Evolutionary conservation across 148 eudicot species (phyloP).

Genomic region (Rhododendron henanense): DNA sequence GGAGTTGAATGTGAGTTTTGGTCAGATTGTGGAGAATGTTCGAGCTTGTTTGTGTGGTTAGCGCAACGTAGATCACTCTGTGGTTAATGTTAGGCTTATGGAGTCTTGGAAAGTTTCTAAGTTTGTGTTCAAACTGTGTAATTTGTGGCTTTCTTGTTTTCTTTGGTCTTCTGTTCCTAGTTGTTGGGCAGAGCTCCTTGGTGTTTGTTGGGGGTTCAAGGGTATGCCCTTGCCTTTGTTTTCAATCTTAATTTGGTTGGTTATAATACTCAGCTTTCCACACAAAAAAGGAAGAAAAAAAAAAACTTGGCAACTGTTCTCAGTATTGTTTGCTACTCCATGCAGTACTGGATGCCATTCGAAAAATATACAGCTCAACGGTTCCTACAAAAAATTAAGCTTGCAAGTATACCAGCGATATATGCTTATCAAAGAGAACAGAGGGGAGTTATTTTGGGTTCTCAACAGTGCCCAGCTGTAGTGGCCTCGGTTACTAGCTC

Average conservation of each 20-base stretch:
- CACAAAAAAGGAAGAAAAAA: neutral
- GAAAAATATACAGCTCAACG: conserved; percentile 38
- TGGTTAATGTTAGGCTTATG: neutral
- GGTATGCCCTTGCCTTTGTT: neutral
- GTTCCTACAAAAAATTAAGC: conserved; percentile 34
- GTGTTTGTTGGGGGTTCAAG: neutral
- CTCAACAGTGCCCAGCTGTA: neutral
- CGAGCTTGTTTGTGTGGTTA: neutral
- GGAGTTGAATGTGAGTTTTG: no score
- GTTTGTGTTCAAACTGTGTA: neutral
- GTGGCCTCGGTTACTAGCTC: no score
- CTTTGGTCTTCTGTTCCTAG: neutral
- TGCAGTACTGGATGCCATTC: conserved; percentile 38
- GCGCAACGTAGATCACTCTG: neutral
- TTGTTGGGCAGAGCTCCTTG: neutral
- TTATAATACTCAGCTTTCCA: neutral
- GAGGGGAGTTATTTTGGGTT: neutral
- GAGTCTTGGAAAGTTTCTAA: neutral
- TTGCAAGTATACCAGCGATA: conserved; percentile 24
- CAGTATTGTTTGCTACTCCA: neutral
- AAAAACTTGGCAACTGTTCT: neutral
- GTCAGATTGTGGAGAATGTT: neutral
- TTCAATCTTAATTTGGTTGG: neutral
- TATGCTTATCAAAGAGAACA: conserved; percentile 31
- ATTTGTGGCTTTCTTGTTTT: neutral